A percentile compares a stretch with the other conserved stretches of the same genome.
Conservation (phyloP, 768 basidiomycete species). For the Lactarius hengduanensis region DNA sequence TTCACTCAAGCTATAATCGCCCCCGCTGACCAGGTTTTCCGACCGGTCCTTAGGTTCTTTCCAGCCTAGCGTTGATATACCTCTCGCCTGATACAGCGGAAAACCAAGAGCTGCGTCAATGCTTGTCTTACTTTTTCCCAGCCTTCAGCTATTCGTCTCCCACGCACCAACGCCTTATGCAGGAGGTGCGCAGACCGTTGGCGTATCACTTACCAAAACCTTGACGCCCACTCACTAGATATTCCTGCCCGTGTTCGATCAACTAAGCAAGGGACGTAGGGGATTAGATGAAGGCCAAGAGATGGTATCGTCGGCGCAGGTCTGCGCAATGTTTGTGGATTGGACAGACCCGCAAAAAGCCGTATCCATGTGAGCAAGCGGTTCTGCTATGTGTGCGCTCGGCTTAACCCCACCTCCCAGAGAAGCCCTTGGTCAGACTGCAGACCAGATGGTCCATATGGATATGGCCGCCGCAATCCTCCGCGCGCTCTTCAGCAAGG, state of each 20-base stretch:
- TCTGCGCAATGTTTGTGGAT: constrained; percentile 77
- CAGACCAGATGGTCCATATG: constrained; percentile 48
- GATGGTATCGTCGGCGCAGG: constrained; percentile 70
- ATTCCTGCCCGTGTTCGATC: constrained; percentile 65
- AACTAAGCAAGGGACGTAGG: constrained; percentile 54
- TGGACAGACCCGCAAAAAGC: constrained; percentile 86
- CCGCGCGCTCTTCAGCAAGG: constrained; percentile 47
- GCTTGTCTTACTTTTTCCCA: constrained; percentile 82
- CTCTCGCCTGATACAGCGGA: constrained; percentile 76
- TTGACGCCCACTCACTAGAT: constrained; percentile 45
- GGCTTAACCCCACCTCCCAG: constrained; percentile 33
- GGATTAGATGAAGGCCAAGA: constrained; percentile 70
- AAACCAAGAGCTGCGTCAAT: constrained; percentile 85
- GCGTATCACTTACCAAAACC: not conserved
- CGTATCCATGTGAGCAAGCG: constrained; percentile 48
- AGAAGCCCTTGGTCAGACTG: constrained; percentile 41
- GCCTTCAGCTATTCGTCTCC: constrained; percentile 82
- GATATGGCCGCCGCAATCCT: constrained; percentile 56
- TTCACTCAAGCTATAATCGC: not conserved
- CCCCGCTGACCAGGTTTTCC: constrained; percentile 1
- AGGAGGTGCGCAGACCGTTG: constrained; percentile 47
- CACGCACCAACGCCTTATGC: constrained; percentile 71
- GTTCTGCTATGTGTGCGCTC: not conserved
- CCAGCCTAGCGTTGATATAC: constrained; percentile 57
- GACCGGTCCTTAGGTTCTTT: constrained; percentile 41